These are phyloP conservation scores for Ustanciosporium gigantosporum DNA, from an alignment of 1,284 basidiomycete species.

Conservation along the genomic window DNA sequence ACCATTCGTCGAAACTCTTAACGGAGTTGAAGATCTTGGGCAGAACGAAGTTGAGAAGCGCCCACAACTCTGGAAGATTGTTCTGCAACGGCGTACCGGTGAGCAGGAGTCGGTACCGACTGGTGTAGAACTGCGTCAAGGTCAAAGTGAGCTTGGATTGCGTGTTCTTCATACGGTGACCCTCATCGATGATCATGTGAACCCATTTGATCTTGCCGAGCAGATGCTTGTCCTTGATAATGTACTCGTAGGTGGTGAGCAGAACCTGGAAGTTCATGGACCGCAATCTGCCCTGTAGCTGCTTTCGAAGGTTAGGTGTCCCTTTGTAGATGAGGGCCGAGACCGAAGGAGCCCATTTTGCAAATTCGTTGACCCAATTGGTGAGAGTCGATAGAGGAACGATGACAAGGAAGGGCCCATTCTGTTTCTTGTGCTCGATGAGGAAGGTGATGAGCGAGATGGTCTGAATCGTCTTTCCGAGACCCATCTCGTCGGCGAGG, in stretches of 20 bases:
- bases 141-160: conserved; percentile 92
- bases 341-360: conserved; percentile 60
- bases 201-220: conserved; percentile 61
- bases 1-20: conserved; percentile 99
- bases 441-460: conserved; percentile 61
- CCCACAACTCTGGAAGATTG: conserved; percentile 97
- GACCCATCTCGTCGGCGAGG: conserved; percentile 61
- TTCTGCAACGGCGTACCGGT: conserved; percentile 98
- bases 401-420: conserved; percentile 60
- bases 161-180: conserved; percentile 99
- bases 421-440: conserved; percentile 61
- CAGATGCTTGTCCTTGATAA: conserved; percentile 61
- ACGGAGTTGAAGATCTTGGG: conserved; percentile 99
- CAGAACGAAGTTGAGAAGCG: conserved; percentile 94
- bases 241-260: conserved; percentile 61
- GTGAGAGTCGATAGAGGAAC: conserved; percentile 60
- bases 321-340: conserved; percentile 60
- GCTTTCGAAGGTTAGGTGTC: conserved; percentile 56
- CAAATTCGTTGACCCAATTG: conserved; percentile 61
- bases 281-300: conserved; percentile 48
- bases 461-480: conserved; percentile 61
- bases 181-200: conserved; percentile 65
- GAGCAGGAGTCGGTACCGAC: conserved; percentile 90
- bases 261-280: conserved; percentile 59
- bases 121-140: conserved; percentile 88